These are phyloP conservation scores for Meyerozyma guilliermondii DNA, from an alignment of 1,139 yeast genomes.

Conservation along the genomic window DNA sequence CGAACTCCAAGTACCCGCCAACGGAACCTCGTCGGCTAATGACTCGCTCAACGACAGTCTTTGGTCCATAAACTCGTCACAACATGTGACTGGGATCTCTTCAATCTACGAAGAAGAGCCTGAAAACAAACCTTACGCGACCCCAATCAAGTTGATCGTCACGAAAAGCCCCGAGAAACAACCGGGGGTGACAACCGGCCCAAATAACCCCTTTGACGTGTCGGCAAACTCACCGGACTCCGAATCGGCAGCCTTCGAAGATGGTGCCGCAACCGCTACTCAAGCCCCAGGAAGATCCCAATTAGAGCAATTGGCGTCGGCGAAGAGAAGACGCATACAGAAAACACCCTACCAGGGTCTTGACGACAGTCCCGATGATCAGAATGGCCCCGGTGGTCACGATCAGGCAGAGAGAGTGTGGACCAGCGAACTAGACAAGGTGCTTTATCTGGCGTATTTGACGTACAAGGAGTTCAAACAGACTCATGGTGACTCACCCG, in stretches of 20 bases:
- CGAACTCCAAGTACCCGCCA: conserved; percentile 7
- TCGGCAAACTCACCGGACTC: background rate
- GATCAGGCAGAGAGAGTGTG: conserved; percentile 24
- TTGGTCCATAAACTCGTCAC: background rate
- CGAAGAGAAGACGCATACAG: conserved; percentile 8
- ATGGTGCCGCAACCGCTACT: conserved; percentile 17
- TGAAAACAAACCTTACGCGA: conserved; percentile 17
- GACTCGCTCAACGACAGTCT: conserved; percentile 1
- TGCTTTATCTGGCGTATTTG: conserved; percentile 29
- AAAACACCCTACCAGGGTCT: background rate
- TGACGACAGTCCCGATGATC: background rate
- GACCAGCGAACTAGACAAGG: conserved; percentile 34
- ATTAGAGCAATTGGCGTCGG: conserved; percentile 35
- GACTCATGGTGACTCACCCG: conserved; percentile 12
- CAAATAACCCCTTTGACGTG: background rate
- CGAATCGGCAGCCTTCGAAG: background rate
- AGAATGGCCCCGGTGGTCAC: background rate
- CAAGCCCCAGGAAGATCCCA: conserved; percentile 38
- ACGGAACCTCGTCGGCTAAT: conserved; percentile 17
- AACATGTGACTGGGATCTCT: conserved; percentile 19
- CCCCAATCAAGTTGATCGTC: conserved; percentile 26
- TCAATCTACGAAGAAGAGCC: conserved; percentile 25
- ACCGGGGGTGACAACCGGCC: background rate
- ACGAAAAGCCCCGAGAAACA: conserved; percentile 1
- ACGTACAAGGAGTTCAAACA: conserved; percentile 33